Evolutionary conservation across 176 grass and related monocot genomes (phyloP), one percentile per base, ranked within the genome.

Genomic region (Oryza longistaminata): DNA sequence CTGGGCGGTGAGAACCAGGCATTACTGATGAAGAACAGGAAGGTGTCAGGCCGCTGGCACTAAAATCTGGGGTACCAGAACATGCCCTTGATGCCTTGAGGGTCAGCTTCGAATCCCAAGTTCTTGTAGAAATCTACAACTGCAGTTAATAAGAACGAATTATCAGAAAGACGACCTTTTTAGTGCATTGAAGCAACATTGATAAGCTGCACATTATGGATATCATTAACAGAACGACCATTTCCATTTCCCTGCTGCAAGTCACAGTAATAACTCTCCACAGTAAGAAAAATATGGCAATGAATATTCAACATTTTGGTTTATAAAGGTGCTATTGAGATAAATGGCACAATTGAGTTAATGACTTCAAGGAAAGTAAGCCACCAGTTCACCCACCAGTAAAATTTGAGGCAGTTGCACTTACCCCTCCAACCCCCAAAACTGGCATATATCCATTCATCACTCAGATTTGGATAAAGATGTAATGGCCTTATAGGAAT

Each of bases 61-160:
- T 94, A 94, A 27, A 86, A 69, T 53, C 70, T 83, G 74, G 93
- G 89, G 90, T 98, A 95, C 96, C 93, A 95, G 89, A 98, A 98
- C 96, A 98, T 95, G 83, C 96, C 96, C 86, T 93, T 95, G 89
- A 98, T 98, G 83, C 96, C 96, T 73, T 92, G 93, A 75, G 96
- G 96, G 86, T 98, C 93, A 15, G 81, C 91, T 89, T 98, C 96
- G 50, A 95, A 98, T 79, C 96, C 96, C 79, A 98, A 76, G 76
- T 98, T 98, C 88, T 93, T 95, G 87, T 98, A 98, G 74, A 98
- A 98, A 90, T 95, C 96, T 48, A 95, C 81, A 64, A 95, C 96
- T 98, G 96, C 85, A 87, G 26, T 76, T 53, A 46, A 86, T 7
- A 90, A 62, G 3, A 80, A 19, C 3, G 35, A 48, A 78, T 6